Conservation (phyloP, 192 early-diverging fungal genomes). For the Radiomyces spectabilis region DNA sequence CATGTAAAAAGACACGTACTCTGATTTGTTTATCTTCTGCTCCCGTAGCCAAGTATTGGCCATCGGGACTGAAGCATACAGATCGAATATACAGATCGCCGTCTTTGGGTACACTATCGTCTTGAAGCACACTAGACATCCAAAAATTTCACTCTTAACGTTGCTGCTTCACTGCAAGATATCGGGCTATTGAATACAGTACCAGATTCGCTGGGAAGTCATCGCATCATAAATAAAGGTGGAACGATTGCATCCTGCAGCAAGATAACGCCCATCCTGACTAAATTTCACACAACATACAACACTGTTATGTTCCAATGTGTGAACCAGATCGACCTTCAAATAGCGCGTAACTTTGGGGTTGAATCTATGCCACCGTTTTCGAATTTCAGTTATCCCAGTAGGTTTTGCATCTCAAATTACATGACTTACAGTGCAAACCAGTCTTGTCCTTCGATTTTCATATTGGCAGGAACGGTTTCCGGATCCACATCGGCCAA, state of each 20-base stretch:
- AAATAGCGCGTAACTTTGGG: conserved; percentile 56
- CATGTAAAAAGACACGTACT: conserved; percentile 28
- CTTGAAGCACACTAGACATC: conserved; percentile 51
- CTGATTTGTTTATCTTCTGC: conserved; percentile 95
- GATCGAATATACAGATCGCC: conserved; percentile 93
- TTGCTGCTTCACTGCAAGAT: too few relatives aligned
- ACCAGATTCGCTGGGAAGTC: conserved; percentile 37
- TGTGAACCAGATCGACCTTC: conserved; percentile 63
- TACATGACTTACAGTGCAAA: conserved; percentile 73
- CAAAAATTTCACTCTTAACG: neutral
- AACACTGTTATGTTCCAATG: conserved; percentile 64
- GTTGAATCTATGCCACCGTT: conserved; percentile 52
- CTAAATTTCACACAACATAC: conserved; percentile 99
- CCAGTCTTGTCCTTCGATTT: conserved; percentile 85
- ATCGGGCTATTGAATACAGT: too few relatives aligned
- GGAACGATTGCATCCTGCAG: conserved; percentile 89
- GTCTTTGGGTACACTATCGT: conserved; percentile 66
- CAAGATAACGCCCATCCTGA: conserved; percentile 86
- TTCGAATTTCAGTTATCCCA: too few relatives aligned
- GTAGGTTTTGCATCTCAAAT: too few relatives aligned
- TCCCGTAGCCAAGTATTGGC: conserved; percentile 84
- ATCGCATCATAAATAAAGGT: conserved; percentile 86
- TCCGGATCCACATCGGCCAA: conserved; percentile 77
- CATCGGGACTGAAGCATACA: conserved; percentile 93
- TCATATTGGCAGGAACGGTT: conserved; percentile 62